Base-by-base conservation (phyloP, 192 early-diverging fungal species). In the Backusella morwellensis region DNA sequence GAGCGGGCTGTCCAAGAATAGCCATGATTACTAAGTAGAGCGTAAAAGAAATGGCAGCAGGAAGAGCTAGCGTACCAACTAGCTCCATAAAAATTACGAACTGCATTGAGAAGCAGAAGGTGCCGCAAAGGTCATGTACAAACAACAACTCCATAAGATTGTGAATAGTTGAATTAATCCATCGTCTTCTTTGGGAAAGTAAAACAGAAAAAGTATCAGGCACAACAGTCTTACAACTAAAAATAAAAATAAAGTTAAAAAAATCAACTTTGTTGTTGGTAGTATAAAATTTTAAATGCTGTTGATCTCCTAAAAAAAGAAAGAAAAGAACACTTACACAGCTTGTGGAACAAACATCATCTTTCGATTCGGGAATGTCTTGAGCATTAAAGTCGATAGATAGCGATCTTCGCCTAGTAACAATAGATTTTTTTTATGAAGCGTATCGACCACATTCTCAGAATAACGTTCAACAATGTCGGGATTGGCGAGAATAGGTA, bases 71-170 rank as follows among this genome's bases (percentile, higher is more conserved):
- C 7, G 97, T 95, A 47, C 95, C 96, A 70, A 97, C 86, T 54
- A 99, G 88, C 47, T 99, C 97, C 91, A 99, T 93, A 76, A 96
- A 94, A 52, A 97, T 91, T 35, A 97, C 90, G 85, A 97, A 98
- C 91, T 98, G 97, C 96, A 97, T 95, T 34, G 93, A 94, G 76
- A 97, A 92, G 77, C 95, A 97, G 80, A 97, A 97, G 1, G 91
- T 95, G 21, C 95, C 95, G 82, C 95, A 97, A 32, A 97, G 85
- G 72, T 95, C 92, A 71, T 88, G 85, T 56, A 97, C 93, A 68
- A 92, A 90, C 47, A 96, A 86, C 42, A 96, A 82, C 82, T 95
- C 94, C 76, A 95, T 70, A 66, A 96, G 87, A 77, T 96, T 96
- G 82, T 96, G 95, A 44, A 96, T 90, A 0, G 95, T 96, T 63